These are phyloP conservation scores for Suillus discolor DNA, from an alignment of 768 basidiomycete genomes.

Conservation along the genomic window DNA sequence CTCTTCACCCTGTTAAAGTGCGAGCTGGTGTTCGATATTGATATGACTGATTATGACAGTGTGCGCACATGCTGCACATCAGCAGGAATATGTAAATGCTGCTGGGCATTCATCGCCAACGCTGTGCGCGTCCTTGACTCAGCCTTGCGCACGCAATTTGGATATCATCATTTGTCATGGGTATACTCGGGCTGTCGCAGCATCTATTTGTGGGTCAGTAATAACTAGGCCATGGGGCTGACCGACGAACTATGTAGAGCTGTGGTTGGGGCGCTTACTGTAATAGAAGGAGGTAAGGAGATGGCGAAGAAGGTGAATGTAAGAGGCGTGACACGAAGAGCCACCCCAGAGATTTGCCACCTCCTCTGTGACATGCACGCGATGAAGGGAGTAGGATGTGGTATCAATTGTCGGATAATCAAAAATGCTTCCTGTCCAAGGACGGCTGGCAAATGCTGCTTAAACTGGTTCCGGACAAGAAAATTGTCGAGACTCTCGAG, in stretches of 20 bases:
- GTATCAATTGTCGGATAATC: conserved; percentile 68
- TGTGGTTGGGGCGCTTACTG: conserved; percentile 84
- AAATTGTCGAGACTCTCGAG: conserved; percentile 49
- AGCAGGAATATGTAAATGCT: conserved; percentile 87
- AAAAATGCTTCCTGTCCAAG: conserved; percentile 76
- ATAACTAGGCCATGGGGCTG: conserved; percentile 81
- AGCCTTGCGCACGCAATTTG: conserved; percentile 85
- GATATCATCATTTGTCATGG: conserved; percentile 90
- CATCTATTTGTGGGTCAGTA: conserved; percentile 97
- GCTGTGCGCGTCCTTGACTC: conserved; percentile 87
- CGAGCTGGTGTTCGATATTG: conserved; percentile 99
- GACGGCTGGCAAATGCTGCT: conserved; percentile 77
- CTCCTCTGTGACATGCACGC: conserved; percentile 62
- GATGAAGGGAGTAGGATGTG: conserved; percentile 60
- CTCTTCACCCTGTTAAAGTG: conserved; percentile 74
- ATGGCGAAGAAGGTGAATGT: conserved; percentile 83
- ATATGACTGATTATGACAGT: conserved; percentile 99
- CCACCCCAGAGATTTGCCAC: conserved; percentile 53
- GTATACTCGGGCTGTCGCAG: conserved; percentile 98
- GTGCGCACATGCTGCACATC: conserved; percentile 94
- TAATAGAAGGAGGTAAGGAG: conserved; percentile 81
- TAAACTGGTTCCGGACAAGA: conserved; percentile 68
- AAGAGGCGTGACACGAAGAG: conserved; percentile 39
- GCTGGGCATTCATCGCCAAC: conserved; percentile 94
- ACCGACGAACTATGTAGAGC: conserved; percentile 91